Evolutionary conservation across 2,329 filamentous ascomycete genomes (phyloP).

Genomic region (Fonsecaea pugnacius): DNA sequence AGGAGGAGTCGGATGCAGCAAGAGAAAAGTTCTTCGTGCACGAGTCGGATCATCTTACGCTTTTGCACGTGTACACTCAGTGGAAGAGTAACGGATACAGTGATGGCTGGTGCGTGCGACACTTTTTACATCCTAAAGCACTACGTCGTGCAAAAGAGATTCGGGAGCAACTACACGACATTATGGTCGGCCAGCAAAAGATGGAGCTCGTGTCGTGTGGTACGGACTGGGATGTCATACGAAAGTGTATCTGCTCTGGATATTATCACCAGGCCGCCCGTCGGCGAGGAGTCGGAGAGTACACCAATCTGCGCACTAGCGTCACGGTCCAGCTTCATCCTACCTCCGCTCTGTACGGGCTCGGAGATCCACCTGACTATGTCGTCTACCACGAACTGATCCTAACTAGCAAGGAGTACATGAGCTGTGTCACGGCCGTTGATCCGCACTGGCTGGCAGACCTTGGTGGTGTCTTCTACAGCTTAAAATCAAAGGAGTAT

Average conservation of each 20-base stretch:
- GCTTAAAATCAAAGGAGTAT: slow-evolving; percentile 96
- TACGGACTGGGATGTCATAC: slow-evolving; percentile 94
- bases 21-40: slow-evolving; percentile 98
- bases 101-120: slow-evolving; percentile 88
- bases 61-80: slow-evolving; percentile 92
- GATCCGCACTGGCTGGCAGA: slow-evolving; percentile 98
- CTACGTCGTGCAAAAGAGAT: slow-evolving; percentile 91
- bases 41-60: slow-evolving; percentile 93
- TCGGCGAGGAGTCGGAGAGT: slow-evolving; percentile 95
- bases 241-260: slow-evolving; percentile 94
- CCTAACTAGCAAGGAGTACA: slow-evolving; percentile 90
- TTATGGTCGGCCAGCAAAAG: slow-evolving; percentile 83
- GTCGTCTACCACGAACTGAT: slow-evolving; percentile 98
- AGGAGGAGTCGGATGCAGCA: slow-evolving; percentile 93
- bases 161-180: slow-evolving; percentile 87
- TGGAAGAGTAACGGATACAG: slow-evolving; percentile 91
- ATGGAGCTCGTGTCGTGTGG: slow-evolving; percentile 87
- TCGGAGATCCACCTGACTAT: slow-evolving; percentile 93
- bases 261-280: slow-evolving; percentile 98
- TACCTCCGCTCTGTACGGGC: slow-evolving; percentile 87
- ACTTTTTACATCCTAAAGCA: slow-evolving; percentile 95
- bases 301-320: slow-evolving; percentile 92
- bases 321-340: slow-evolving; percentile 94
- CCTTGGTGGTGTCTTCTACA: slow-evolving; percentile 95
- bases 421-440: slow-evolving; percentile 93